Base-by-base conservation (phyloP, 2,329 filamentous ascomycete genomes). In the Diaporthe citrichinensis region DNA sequence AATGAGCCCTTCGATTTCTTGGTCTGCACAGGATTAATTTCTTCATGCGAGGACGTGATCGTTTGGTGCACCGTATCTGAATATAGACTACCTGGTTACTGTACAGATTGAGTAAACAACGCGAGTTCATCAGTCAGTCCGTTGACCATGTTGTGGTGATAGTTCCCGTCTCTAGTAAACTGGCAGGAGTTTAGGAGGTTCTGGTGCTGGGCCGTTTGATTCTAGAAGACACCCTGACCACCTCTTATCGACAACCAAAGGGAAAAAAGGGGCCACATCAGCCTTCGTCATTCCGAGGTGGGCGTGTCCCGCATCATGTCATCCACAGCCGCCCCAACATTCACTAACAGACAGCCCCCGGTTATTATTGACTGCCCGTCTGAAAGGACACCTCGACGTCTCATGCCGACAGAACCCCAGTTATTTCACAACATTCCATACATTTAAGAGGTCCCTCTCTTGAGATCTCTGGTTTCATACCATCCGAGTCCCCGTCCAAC, bases 361-460 rank as follows among this genome's bases (percentile, higher is more conserved):
- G 51, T 65, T 20, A 57, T 65, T 39, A 59, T 49, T 61, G 55
- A 49, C 44, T 46, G 31, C 46, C 74, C 25, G 65, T 65, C 53
- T 65, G 15, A 75, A 73, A 75, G 74, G 74, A 73, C 74, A 75
- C 74, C 51, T 75, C 41, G 51, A 73, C 71, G 62, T 71, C 58
- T 73, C 58, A 61, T 44, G n/a, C 53, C 20, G 25, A 39, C 55
- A 71, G 1, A 31, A 34, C 69, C 34, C 41, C 25, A 53, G 41
- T 46, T 62, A 57, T 44, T 46, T 46, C 51, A 25, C 25, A 41
- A 15, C 58, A 53, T 59, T 55, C 31, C 71, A 46, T 44, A 57
- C 28, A 55, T n/a, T 41, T 46, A 41, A 51, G 36, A 73, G 49
- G 46, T 15, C 20, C 7, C 44, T 28, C 14, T n/a, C 14, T 41